Percentiles rank a stretch among this genome's conserved stretches.
Conservation (phyloP, 139 green algal species). For the Tetradesmus obliquus region DNA sequence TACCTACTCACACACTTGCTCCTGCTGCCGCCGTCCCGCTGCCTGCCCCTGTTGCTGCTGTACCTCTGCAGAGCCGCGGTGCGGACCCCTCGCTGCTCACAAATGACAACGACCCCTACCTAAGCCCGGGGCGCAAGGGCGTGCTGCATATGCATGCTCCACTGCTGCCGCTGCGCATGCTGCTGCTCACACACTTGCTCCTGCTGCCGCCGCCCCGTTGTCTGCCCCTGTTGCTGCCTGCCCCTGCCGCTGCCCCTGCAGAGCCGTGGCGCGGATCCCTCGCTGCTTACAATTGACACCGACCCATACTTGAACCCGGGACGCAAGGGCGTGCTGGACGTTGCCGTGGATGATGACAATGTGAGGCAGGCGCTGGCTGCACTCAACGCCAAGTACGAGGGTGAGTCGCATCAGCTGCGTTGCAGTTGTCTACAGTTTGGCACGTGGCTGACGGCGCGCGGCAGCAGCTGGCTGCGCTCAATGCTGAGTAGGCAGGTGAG, state of each 20-base stretch:
- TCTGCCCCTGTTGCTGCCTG: not conserved
- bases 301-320: conserved; percentile 94
- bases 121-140: conserved; percentile 85
- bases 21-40: no score
- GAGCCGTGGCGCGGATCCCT: conserved; percentile 90
- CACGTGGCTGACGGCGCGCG: no score
- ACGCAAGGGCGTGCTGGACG: conserved; percentile 76
- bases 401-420: not conserved
- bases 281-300: conserved; percentile 78
- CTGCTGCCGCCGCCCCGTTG: not conserved
- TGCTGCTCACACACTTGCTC: not conserved
- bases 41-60: not conserved
- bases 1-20: no score
- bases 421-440: not conserved
- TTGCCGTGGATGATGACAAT: conserved; percentile 37
- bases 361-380: conserved; percentile 57
- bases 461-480: no score
- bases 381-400: conserved; percentile 76
- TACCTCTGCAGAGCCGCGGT: conserved; percentile 75
- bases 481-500: no score
- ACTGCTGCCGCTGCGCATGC: not conserved
- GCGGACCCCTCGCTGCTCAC: conserved; percentile 86
- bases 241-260: conserved; percentile 42
- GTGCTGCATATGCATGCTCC: not conserved
- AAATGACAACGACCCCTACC: conserved; percentile 91